Conservation (phyloP, 2,329 filamentous ascomycete species). For the Aspergillus sergii region DNA sequence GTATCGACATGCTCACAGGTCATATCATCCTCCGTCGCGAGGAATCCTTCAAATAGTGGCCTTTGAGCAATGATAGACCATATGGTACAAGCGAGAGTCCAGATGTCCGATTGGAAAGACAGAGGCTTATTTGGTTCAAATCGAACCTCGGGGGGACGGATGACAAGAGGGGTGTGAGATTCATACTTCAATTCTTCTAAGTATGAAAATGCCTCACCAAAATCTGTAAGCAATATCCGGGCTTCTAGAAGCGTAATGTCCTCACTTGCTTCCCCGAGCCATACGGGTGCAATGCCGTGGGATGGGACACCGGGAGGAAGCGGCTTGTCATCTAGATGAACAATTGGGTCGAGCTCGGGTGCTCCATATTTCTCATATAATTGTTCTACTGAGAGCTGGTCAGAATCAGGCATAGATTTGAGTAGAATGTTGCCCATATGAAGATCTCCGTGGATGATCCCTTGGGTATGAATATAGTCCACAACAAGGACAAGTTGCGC, state of each 20-base stretch:
- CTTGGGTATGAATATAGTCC: no score
- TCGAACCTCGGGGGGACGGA: slow-evolving; percentile 38
- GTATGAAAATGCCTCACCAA: slow-evolving; percentile 39
- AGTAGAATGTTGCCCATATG: no score
- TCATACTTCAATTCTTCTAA: slow-evolving; percentile 23
- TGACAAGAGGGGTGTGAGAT: slow-evolving; percentile 33
- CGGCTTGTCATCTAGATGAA: slow-evolving; percentile 19
- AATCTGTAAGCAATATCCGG: slow-evolving; percentile 29
- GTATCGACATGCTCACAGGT: slow-evolving; percentile 35
- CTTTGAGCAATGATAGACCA: slow-evolving; percentile 39
- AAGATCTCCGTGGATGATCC: no score
- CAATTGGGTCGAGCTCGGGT: no score
- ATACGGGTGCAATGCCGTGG: slow-evolving; percentile 18
- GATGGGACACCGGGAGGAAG: slow-evolving; percentile 24
- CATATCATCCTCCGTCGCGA: slow-evolving; percentile 32
- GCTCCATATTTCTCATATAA: no score
- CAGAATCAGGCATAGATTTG: no score
- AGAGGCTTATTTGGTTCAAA: slow-evolving; percentile 40
- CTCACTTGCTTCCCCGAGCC: slow-evolving; percentile 25
- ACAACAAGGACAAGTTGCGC: no score
- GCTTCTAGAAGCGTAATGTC: slow-evolving; percentile 27
- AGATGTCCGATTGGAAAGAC: slow-evolving; percentile 42
- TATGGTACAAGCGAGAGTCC: slow-evolving; percentile 43
- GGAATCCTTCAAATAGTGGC: slow-evolving; percentile 32
- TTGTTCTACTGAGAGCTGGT: no score